Evolutionary conservation across 208 protist genomes (phyloP), one percentile per base, ranked within the genome.

Genomic region (Angomonas deanei): DNA sequence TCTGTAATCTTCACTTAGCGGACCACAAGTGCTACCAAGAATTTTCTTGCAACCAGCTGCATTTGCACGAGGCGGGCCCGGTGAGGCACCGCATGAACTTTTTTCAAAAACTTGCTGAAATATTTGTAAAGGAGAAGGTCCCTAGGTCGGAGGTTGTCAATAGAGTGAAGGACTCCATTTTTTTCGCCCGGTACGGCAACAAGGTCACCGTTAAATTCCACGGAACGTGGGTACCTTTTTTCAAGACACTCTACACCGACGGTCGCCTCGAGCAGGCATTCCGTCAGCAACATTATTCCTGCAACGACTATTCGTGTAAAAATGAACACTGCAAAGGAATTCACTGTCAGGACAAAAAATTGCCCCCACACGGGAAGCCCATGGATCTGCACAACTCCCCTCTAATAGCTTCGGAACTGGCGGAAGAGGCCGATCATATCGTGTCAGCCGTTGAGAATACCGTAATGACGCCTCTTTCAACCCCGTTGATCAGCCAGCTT

Each of bases 11-110:
- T 26, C 87, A 94, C 66, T 67, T 94, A 64, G 76, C 84, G 1
- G 87, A 94, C 55, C 87, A 94, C 71, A 88, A 84, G 50, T 94
- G 87, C 66, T 91, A 86, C 59, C 87, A 94, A 61, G 84, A 94
- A 50, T 94, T 94, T 61, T 76, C 82, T 5, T 94, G 87, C 68
- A 94, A 94, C 47, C 87, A 94, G 59, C 72, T 94, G 1, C 87
- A 94, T 61, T 60, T 94, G 1, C 84, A 94, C 60, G 80, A 94
- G 61, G 84, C 77, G 0, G 84, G 84, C 1, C 84, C 87, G 11
- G 87, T 94, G 6, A 72, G 78, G 23, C 87, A 94, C 59, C 78
- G 87, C 19, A 80, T 82, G 48, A 84, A 74, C 50, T 94, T 94
- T 66, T 82, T 88, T 52, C 78, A 86, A 49, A 66, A 74, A 26